phyloP scores from a whole-genome alignment of 768 basidiomycete species.

The Mycena metata region DNA sequence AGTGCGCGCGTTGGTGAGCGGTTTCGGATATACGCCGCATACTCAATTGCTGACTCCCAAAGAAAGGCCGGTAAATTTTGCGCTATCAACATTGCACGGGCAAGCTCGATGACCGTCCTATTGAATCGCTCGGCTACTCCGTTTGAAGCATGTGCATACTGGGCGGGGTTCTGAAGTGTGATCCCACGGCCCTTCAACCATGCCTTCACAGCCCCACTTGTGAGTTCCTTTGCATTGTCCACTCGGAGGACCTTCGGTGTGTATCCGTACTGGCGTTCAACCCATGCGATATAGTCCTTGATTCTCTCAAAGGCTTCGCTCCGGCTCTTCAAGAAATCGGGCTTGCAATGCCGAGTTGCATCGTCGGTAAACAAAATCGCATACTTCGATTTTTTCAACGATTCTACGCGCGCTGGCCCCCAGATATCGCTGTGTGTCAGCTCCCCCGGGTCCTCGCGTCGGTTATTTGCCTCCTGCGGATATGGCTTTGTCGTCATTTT shows the following conservation, averaged over 20 bases:
- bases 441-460: conserved; percentile 29
- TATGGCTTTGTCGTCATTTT: conserved; percentile 29
- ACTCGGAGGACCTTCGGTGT: conserved; percentile 36
- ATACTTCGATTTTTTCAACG: conserved; percentile 13
- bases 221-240: conserved; percentile 51
- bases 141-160: conserved; percentile 55
- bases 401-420: conserved; percentile 27
- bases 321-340: conserved; percentile 30
- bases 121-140: conserved; percentile 58
- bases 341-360: conserved; percentile 12
- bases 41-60: conserved; percentile 42
- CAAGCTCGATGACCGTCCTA: conserved; percentile 47
- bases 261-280: conserved; percentile 23
- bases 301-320: conserved; percentile 23
- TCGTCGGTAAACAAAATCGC: conserved; percentile 23
- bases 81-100: conserved; percentile 49
- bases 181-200: conserved; percentile 46
- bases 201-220: conserved; percentile 40
- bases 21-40: conserved; percentile 45
- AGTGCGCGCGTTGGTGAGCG: conserved; percentile 32
- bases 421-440: conserved; percentile 28
- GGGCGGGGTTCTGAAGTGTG: conserved; percentile 47
- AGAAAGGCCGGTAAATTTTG: conserved; percentile 35
- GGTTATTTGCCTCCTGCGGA: conserved; percentile 28
- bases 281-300: conserved; percentile 18